Evolutionary conservation across 257 asterid genomes (phyloP).

Genomic region (Leonotis leonurus): DNA sequence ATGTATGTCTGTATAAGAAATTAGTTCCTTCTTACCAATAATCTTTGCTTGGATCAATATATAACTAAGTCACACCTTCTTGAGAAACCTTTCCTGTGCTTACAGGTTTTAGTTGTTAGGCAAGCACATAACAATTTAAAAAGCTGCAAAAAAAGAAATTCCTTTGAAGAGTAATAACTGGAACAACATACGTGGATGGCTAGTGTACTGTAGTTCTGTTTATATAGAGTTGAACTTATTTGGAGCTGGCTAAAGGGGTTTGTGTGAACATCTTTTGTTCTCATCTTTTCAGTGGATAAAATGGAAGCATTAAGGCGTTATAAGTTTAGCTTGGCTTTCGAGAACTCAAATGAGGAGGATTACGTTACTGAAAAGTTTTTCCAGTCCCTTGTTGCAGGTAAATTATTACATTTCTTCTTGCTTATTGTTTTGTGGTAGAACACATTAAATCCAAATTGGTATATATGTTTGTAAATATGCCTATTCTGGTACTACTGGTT

Average conservation of each 20-base stretch:
- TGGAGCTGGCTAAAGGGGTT: neutral
- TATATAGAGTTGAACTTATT: too few species aligned
- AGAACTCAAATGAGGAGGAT: constrained; percentile 95
- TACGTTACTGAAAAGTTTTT: constrained; percentile 92
- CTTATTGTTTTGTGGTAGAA: too few species aligned
- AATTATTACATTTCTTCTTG: too few species aligned
- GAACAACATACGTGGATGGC: too few species aligned
- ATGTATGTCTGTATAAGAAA: neutral
- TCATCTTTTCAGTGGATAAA: constrained; percentile 72
- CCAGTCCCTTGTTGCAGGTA: constrained; percentile 99
- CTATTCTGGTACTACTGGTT: too few species aligned
- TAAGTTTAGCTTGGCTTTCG: constrained; percentile 95
- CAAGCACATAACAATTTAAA: too few species aligned
- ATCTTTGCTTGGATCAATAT: neutral
- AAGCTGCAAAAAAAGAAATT: too few species aligned
- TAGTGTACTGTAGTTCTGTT: too few species aligned
- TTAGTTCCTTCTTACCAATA: neutral
- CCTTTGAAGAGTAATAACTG: too few species aligned
- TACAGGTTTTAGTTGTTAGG: neutral
- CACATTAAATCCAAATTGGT: too few species aligned
- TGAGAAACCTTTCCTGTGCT: neutral
- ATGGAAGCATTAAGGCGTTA: constrained; percentile 67
- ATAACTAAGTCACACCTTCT: neutral
- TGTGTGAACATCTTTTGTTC: neutral
- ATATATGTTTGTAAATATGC: too few species aligned